phyloP scores from a whole-genome alignment of 768 basidiomycete genomes.

The Lentinus tigrinus region DNA sequence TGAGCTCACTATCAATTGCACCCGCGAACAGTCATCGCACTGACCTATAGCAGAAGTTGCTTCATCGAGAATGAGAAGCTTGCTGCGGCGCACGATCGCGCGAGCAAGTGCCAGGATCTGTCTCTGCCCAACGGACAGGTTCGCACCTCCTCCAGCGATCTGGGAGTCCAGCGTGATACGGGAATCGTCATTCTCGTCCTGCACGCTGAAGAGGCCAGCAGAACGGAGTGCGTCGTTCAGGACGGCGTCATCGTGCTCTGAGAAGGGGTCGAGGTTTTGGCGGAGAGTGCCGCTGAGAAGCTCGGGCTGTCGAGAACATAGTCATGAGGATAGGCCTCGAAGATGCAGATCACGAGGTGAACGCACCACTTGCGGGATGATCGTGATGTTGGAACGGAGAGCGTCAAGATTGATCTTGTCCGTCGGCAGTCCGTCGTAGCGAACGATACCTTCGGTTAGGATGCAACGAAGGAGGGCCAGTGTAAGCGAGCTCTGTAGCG shows the following conservation, averaged over 20 bases:
- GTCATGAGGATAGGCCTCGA: too few species aligned
- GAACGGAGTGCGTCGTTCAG: constrained; percentile 40
- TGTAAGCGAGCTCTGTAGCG: constrained; percentile 52
- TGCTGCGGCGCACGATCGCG: constrained; percentile 43
- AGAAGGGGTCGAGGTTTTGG: constrained; percentile 51
- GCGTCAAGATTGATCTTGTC: constrained; percentile 44
- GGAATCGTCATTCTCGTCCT: constrained; percentile 26
- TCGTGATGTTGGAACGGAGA: constrained; percentile 45
- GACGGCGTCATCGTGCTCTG: constrained; percentile 43
- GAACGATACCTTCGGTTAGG: constrained; percentile 45
- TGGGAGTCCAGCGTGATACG: constrained; percentile 31
- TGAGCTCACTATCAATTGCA: background rate
- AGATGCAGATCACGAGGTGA: too few species aligned
- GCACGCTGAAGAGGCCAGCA: constrained; percentile 35
- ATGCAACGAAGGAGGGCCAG: constrained; percentile 51
- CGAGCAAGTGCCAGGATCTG: constrained; percentile 45
- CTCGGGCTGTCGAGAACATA: constrained; percentile 30
- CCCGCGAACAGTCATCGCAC: background rate
- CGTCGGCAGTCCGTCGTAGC: constrained; percentile 43
- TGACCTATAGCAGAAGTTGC: constrained; percentile 30
- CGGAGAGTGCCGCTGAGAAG: constrained; percentile 45
- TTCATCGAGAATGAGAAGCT: constrained; percentile 47
- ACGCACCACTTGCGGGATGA: constrained; percentile 40
- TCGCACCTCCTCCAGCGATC: constrained; percentile 28
- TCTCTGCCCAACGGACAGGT: constrained; percentile 41